These are phyloP conservation scores for Tulasnella sp. DNA, from an alignment of 768 basidiomycete genomes.

Conservation along the genomic window DNA sequence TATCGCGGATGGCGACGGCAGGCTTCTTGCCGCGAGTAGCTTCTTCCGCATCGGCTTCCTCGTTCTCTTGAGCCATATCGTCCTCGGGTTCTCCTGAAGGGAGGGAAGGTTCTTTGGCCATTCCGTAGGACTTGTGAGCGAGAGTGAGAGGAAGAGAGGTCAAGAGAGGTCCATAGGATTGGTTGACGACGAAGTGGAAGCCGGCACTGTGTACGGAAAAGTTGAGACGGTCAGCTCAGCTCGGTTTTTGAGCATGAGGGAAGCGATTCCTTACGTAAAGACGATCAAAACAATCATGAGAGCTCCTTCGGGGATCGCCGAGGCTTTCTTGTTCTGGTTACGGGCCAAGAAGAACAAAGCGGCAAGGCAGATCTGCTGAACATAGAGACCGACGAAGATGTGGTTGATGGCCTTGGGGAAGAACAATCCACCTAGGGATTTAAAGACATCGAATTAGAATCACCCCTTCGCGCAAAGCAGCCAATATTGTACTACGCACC, in stretches of 20 bases:
- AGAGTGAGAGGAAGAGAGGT: slow-evolving; percentile 72
- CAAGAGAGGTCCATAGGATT: slow-evolving; percentile 76
- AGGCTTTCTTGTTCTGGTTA: slow-evolving; percentile 50
- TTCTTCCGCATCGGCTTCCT: slow-evolving; percentile 14
- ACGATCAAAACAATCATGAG: slow-evolving; percentile 83
- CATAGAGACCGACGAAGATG: slow-evolving; percentile 88
- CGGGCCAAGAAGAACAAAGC: slow-evolving; percentile 87
- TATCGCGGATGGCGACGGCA: not conserved
- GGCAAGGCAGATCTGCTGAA: slow-evolving; percentile 79
- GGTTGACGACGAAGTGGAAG: slow-evolving; percentile 68
- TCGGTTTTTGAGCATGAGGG: not conserved
- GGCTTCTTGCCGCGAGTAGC: not conserved
- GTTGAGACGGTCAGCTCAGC: not conserved
- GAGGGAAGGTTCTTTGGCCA: slow-evolving; percentile 30
- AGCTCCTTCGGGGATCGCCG: slow-evolving; percentile 68
- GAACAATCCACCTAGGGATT: slow-evolving; percentile 70
- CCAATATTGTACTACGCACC: not conserved
- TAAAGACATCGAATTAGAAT: not conserved
- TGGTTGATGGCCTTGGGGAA: slow-evolving; percentile 94
- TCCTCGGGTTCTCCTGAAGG: slow-evolving; percentile 13
- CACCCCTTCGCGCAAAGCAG: not conserved
- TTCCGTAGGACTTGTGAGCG: slow-evolving; percentile 61
- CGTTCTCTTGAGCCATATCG: slow-evolving; percentile 24
- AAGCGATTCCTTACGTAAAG: slow-evolving; percentile 59
- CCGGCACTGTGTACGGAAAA: slow-evolving; percentile 47